These are phyloP conservation scores for Fusarium tuaranense DNA, from an alignment of 2,329 filamentous ascomycete genomes.

Conservation along the genomic window DNA sequence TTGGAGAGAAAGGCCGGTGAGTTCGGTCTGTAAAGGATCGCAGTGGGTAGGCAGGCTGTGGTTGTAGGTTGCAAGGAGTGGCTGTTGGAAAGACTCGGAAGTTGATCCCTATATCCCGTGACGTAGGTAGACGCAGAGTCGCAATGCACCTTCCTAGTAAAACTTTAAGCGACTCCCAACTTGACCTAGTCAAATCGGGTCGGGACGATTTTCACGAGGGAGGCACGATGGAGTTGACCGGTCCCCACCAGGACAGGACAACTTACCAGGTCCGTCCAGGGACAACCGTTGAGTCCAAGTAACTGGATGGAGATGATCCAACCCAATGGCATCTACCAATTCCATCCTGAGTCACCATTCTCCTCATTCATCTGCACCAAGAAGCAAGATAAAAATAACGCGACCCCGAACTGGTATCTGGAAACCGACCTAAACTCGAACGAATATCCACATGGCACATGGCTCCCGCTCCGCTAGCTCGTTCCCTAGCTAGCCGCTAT, in stretches of 20 bases:
- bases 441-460: constrained; percentile 10
- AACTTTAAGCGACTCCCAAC: background rate
- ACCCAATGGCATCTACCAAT: background rate
- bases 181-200: background rate
- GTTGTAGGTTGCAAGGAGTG: background rate
- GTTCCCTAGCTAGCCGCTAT: constrained; percentile 1
- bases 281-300: background rate
- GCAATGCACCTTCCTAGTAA: background rate
- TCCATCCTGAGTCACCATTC: background rate
- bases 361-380: background rate
- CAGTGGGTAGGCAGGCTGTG: background rate
- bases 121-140: background rate
- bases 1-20: background rate
- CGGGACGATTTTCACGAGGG: background rate
- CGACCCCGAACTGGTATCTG: background rate
- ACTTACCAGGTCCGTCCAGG: background rate
- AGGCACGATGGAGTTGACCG: constrained; percentile 1
- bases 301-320: background rate
- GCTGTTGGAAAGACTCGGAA: background rate
- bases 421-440: background rate
- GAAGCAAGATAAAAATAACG: background rate
- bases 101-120: background rate
- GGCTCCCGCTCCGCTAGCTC: constrained; percentile 4
- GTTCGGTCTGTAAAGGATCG: background rate
- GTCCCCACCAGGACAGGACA: background rate